Base-by-base conservation (phyloP, 176 grass and related monocot species). In the Chloris gayana region DNA sequence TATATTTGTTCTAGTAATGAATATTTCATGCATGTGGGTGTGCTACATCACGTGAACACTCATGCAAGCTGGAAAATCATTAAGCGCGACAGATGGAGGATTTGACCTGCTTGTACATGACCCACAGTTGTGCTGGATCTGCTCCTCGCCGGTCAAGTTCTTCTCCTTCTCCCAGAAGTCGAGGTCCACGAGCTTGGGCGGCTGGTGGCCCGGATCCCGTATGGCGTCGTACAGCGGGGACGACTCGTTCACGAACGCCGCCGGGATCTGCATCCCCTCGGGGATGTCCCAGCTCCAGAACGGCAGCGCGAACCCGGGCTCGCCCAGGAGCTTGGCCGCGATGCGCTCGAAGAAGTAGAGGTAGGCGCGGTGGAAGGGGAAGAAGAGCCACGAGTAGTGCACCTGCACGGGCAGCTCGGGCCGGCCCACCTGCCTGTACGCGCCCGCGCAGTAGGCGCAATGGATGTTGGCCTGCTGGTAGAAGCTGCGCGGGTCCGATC, bases 271-370 rank as follows among this genome's bases (percentile, higher is more conserved):
- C 91, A 90, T 93, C 27, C 88, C 88, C 54, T 86, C 88, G 7
- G 88, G 82, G 11, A 79, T 76, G 79, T 94, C 91, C 64, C 86
- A 91, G 33, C 32, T 73, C 91, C 85, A 94, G 75, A 80, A 75
- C 1, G 88, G 85, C 37, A 94, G 0, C 14, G 88, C 54, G 70
- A 94, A 94, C 0, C 1, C 70, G 8, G 89, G 82, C 0, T 94
- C 91, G 0, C 64, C 70, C 3, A 94, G 83, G 14, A 94, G 70
- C 91, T 66, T 91, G 3, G 35, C 66, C 2, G 87, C 88, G 53
- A 94, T 94, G 41, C 91, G 58, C 85, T 94, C 91, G 46, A 86
- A 90, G 85, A 91, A 94, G 80, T 94, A 87, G 34, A 94, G 6
- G 82, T 88, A 88, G 31, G 76, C 86, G 37, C 85, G 77, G 82